phyloP scores from a whole-genome alignment of 208 protist genomes.

The Zelonia costaricensis region DNA sequence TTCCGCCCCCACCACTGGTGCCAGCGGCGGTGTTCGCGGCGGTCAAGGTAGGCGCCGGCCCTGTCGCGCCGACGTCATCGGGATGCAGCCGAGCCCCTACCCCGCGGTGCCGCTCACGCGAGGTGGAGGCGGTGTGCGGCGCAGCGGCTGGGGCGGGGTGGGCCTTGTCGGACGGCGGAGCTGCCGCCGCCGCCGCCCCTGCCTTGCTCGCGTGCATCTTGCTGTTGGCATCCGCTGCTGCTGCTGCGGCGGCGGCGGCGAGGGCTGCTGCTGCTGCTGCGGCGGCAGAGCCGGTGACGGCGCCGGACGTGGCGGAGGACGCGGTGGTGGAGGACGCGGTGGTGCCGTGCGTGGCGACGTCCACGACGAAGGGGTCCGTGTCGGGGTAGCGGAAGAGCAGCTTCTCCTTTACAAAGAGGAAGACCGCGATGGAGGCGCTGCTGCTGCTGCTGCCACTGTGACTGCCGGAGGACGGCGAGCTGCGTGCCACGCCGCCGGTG shows the following conservation, averaged over 20 bases:
- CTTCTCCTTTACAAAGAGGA: slow-evolving; percentile 80
- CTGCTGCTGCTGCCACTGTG: not conserved
- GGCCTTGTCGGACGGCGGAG: too few relatives aligned
- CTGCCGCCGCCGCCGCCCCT: not conserved
- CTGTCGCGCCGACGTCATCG: not conserved
- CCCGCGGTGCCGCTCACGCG: slow-evolving; percentile 12
- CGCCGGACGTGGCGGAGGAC: not conserved
- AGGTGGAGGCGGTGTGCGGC: not conserved
- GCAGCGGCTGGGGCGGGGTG: not conserved
- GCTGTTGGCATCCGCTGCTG: not conserved
- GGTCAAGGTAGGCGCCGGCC: not conserved
- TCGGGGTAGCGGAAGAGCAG: slow-evolving; percentile 81
- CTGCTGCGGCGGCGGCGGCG: slow-evolving; percentile 1
- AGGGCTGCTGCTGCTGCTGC: slow-evolving; percentile 1
- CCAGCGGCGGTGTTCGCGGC: not conserved
- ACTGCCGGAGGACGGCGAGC: too few relatives aligned
- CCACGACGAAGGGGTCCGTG: slow-evolving; percentile 65
- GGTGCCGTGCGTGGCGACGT: slow-evolving; percentile 23
- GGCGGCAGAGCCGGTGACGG: not conserved
- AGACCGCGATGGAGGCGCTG: slow-evolving; percentile 46
- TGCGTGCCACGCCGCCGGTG: too few relatives aligned
- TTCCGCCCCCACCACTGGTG: slow-evolving; percentile 3
- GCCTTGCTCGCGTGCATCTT: slow-evolving; percentile 1
- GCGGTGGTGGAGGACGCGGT: not conserved
- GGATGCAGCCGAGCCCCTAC: slow-evolving; percentile 3